Evolutionary conservation across 2,329 filamentous ascomycete species (phyloP).

Genomic region (Rosellinia necatrix): DNA sequence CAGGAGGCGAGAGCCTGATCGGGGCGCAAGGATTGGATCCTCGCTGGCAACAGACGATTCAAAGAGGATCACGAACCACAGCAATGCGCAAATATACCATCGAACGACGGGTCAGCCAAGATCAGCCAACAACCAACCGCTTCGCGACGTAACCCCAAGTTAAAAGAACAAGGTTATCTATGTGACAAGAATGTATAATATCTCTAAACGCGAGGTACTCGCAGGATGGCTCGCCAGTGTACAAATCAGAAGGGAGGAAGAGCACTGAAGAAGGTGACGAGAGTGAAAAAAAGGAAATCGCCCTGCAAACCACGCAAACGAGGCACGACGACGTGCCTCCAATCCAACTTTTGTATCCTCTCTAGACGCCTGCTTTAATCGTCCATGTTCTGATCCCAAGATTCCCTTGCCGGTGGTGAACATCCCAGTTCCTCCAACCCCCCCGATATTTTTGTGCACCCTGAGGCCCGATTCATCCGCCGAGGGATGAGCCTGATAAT

Average conservation of each 20-base stretch:
- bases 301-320: conserved; percentile 9
- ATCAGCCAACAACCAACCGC: neutral
- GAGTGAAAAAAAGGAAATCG: conserved; percentile 4
- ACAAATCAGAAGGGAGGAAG: conserved; percentile 23
- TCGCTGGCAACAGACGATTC: too few relatives aligned
- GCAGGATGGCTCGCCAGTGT: conserved; percentile 25
- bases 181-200: conserved; percentile 25
- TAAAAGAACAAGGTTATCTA: conserved; percentile 1
- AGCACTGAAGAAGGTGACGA: conserved; percentile 2
- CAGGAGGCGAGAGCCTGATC: neutral
- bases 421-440: conserved; percentile 8
- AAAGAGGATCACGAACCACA: too few relatives aligned
- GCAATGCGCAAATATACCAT: conserved; percentile 7
- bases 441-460: conserved; percentile 7
- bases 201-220: conserved; percentile 19
- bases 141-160: conserved; percentile 3
- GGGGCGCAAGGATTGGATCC: too few relatives aligned
- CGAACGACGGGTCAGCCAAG: too few relatives aligned
- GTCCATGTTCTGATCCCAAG: conserved; percentile 13
- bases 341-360: conserved; percentile 24
- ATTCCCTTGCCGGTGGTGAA: conserved; percentile 6
- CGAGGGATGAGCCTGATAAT: conserved; percentile 1
- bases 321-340: conserved; percentile 7
- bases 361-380: conserved; percentile 24
- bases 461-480: conserved; percentile 4